phyloP scores from a whole-genome alignment of 805 yeast genomes.

The Hanseniaspora singularis region DNA sequence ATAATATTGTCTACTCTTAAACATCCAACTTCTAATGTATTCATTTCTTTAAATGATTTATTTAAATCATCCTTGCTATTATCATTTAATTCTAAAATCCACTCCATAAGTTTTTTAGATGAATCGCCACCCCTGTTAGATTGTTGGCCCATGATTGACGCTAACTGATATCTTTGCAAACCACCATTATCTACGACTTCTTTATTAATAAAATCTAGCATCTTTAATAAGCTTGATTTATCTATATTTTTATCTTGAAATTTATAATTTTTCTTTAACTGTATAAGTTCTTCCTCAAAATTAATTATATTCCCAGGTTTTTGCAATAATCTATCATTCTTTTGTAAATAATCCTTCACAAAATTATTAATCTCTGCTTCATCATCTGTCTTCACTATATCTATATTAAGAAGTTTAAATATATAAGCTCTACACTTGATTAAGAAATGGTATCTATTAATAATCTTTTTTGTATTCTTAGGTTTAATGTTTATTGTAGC shows the following conservation, averaged over 20 bases:
- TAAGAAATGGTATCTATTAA: conserved; percentile 64
- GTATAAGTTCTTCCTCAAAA: neutral
- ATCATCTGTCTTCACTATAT: conserved; percentile 20
- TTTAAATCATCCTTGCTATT: neutral
- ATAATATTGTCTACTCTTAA: conserved; percentile 57
- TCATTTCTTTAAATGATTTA: conserved; percentile 15
- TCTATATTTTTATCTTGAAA: conserved; percentile 16
- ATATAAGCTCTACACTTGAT: conserved; percentile 43
- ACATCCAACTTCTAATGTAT: conserved; percentile 76
- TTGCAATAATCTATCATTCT: conserved; percentile 15
- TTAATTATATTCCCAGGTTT: conserved; percentile 18
- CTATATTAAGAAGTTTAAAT: neutral
- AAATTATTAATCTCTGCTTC: conserved; percentile 15
- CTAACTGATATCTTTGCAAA: conserved; percentile 63
- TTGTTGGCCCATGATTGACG: conserved; percentile 77
- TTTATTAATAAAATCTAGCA: conserved; percentile 44
- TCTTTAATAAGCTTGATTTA: neutral
- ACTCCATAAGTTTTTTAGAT: conserved; percentile 62
- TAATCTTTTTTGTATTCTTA: conserved; percentile 57
- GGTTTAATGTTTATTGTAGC: conserved; percentile 50
- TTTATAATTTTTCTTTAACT: conserved; percentile 16
- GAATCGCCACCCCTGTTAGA: conserved; percentile 80
- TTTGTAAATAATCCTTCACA: conserved; percentile 17
- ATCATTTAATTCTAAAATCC: conserved; percentile 40
- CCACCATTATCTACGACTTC: conserved; percentile 66